Evolutionary conservation across 495 filamentous ascomycete genomes (phyloP).

Genomic region (Daldinia concentrica): DNA sequence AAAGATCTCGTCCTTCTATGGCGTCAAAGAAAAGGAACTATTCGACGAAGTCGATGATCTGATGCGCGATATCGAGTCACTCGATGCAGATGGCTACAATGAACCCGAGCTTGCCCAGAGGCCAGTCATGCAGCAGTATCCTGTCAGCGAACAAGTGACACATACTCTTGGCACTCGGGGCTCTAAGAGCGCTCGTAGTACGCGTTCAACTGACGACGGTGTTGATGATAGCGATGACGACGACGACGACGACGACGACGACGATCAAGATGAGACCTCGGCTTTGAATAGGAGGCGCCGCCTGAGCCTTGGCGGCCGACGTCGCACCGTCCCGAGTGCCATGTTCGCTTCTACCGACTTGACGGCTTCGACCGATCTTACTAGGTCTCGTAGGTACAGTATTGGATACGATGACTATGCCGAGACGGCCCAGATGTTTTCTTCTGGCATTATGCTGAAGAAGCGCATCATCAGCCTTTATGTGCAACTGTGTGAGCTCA

Average conservation of each 20-base stretch:
- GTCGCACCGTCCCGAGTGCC: slow-evolving; percentile 47
- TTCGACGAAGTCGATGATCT: slow-evolving; percentile 81
- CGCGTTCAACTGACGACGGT: slow-evolving; percentile 58
- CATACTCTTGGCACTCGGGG: slow-evolving; percentile 41
- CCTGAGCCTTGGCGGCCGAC: slow-evolving; percentile 48
- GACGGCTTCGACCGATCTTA: slow-evolving; percentile 63
- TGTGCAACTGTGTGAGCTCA: slow-evolving; percentile 92
- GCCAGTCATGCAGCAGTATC: slow-evolving; percentile 45
- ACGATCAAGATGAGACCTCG: slow-evolving; percentile 63
- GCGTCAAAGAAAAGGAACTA: slow-evolving; percentile 85
- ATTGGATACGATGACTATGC: slow-evolving; percentile 74
- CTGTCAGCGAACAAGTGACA: slow-evolving; percentile 55
- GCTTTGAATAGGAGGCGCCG: slow-evolving; percentile 57
- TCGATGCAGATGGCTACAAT: slow-evolving; percentile 68
- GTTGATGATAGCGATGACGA: slow-evolving; percentile 61
- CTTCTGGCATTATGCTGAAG: slow-evolving; percentile 86
- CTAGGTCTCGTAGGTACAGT: slow-evolving; percentile 64
- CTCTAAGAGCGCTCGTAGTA: slow-evolving; percentile 51
- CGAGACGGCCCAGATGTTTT: slow-evolving; percentile 78
- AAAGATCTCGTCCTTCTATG: slow-evolving; percentile 91
- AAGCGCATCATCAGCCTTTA: slow-evolving; percentile 87
- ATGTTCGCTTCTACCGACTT: slow-evolving; percentile 62
- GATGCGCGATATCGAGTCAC: slow-evolving; percentile 76
- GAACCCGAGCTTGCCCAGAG: slow-evolving; percentile 59
- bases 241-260: slow-evolving; percentile 64